Conservation (phyloP, 2,329 filamentous ascomycete genomes). For the Alternaria sp. region DNA sequence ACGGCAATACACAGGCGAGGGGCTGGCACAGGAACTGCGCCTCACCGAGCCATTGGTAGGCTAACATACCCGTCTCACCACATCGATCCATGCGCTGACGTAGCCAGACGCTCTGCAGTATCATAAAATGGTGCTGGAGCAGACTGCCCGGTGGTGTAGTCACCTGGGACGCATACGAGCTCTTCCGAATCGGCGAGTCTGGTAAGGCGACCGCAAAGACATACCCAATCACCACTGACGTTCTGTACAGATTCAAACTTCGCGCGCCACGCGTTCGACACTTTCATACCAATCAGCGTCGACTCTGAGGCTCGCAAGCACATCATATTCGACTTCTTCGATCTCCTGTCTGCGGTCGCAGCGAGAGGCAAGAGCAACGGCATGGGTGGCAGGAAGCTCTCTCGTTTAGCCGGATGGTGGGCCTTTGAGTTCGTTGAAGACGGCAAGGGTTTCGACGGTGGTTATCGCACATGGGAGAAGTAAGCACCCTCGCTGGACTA, state of each 20-base stretch:
- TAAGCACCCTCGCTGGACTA: conserved; percentile 51
- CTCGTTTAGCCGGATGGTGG: conserved; percentile 97
- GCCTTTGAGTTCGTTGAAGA: conserved; percentile 90
- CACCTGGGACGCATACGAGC: conserved; percentile 95
- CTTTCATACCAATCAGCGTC: conserved; percentile 92
- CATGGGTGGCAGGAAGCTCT: conserved; percentile 89
- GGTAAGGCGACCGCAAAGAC: conserved; percentile 61
- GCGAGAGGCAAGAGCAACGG: conserved; percentile 94
- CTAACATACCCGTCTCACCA: neutral
- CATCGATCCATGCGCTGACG: conserved; percentile 21
- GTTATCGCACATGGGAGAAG: conserved; percentile 87
- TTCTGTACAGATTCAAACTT: conserved; percentile 77
- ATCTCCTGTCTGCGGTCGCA: conserved; percentile 86
- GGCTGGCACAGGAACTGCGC: conserved; percentile 82
- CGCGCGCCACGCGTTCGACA: conserved; percentile 91
- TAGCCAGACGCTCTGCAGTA: conserved; percentile 82
- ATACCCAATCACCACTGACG: conserved; percentile 23
- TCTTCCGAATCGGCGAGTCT: conserved; percentile 93
- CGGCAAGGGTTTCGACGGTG: conserved; percentile 90
- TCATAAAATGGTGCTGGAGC: conserved; percentile 99
- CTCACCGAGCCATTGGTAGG: conserved; percentile 92
- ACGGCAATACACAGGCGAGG: conserved; percentile 67
- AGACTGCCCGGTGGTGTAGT: conserved; percentile 89
- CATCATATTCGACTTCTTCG: conserved; percentile 97
- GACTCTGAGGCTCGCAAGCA: conserved; percentile 83